Evolutionary conservation across 2,329 filamentous ascomycete species (phyloP), one percentile per base, ranked within the genome.

Genomic region (Diaporthe citri): DNA sequence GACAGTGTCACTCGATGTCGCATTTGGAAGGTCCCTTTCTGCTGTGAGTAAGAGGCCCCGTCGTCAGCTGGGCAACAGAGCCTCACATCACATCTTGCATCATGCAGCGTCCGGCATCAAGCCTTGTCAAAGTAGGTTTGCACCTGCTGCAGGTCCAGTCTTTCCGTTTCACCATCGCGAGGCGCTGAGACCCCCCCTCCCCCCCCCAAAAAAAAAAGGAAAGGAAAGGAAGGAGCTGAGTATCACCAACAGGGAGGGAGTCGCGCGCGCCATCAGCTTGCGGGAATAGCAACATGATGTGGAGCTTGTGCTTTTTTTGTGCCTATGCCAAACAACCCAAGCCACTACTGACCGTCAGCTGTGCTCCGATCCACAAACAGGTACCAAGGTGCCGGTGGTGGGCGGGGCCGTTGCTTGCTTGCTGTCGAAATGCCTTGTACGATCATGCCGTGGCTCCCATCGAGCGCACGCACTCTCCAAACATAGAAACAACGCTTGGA

Each of bases 101-200:
- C 34, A 51, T 52, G 70, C 57, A 52, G 70, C 70, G 36, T 9
- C 57, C 70, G 31, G 70, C 70, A 72, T 64, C 36, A 64, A 55
- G 59, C 31, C 25, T 60, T n/a, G 15, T 34, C 34, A 51, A 62
- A 64, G 34, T 34, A 41, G 43, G 55, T 51, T 62, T 72, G 70
- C 57, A 43, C 60, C 34, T 72, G 70, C 56, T 72, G 70, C 70
- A 74, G 56, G 72, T 67, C 62, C 60, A 55, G 52, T 73, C 39
- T 67, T 69, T 59, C 34, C 41, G 72, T 74, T 74, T 74, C 72
- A 74, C 62, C 72, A 60, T 74, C 22, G 52, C 43, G 52, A 60
- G 64, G 64, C 72, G 72, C 64, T 52, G 70, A 39, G 70, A 52
- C 46, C 46, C 22, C 10, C 46, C 46, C n/a, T n/a, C n/a, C n/a